phyloP scores from a whole-genome alignment of 805 yeast species.

The Saccharomycopsis babjevae region DNA sequence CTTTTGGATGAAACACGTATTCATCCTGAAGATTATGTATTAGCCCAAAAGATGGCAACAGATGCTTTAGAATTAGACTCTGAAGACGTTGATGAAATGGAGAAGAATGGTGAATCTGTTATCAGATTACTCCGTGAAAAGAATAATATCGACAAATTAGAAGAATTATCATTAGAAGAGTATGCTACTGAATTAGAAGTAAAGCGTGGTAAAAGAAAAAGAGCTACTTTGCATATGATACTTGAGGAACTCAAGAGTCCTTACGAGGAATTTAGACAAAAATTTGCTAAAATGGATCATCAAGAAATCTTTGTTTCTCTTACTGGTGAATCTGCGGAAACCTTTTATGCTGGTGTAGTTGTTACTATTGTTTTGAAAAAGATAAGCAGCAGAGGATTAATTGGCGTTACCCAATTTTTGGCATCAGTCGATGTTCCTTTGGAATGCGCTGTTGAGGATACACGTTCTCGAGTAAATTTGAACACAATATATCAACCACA shows the following conservation, averaged over 20 bases:
- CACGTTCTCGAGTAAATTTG: slow-evolving; percentile 37
- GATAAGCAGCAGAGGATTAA: slow-evolving; percentile 36
- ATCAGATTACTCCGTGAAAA: slow-evolving; percentile 61
- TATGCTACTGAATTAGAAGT: slow-evolving; percentile 83
- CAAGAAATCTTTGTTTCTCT: slow-evolving; percentile 77
- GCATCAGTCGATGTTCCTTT: slow-evolving; percentile 50
- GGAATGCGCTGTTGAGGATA: slow-evolving; percentile 33
- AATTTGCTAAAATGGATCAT: slow-evolving; percentile 53
- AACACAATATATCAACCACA: slow-evolving; percentile 43
- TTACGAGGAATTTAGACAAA: slow-evolving; percentile 74
- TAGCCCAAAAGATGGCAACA: slow-evolving; percentile 95
- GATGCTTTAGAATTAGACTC: slow-evolving; percentile 96
- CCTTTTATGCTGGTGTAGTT: slow-evolving; percentile 58
- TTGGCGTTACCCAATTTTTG: slow-evolving; percentile 45
- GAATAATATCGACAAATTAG: slow-evolving; percentile 65
- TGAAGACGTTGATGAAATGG: slow-evolving; percentile 74
- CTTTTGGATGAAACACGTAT: slow-evolving; percentile 89
- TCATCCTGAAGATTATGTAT: slow-evolving; percentile 95
- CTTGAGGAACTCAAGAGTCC: slow-evolving; percentile 80
- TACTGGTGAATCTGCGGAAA: slow-evolving; percentile 73
- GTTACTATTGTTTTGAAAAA: slow-evolving; percentile 67
- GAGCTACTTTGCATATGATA: slow-evolving; percentile 74
- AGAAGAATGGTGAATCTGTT: slow-evolving; percentile 64
- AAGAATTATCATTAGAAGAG: slow-evolving; percentile 80
- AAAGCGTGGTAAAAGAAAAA: slow-evolving; percentile 60